These are phyloP conservation scores for Boletus semigastroideus DNA, from an alignment of 1,284 basidiomycete genomes.

Conservation along the genomic window DNA sequence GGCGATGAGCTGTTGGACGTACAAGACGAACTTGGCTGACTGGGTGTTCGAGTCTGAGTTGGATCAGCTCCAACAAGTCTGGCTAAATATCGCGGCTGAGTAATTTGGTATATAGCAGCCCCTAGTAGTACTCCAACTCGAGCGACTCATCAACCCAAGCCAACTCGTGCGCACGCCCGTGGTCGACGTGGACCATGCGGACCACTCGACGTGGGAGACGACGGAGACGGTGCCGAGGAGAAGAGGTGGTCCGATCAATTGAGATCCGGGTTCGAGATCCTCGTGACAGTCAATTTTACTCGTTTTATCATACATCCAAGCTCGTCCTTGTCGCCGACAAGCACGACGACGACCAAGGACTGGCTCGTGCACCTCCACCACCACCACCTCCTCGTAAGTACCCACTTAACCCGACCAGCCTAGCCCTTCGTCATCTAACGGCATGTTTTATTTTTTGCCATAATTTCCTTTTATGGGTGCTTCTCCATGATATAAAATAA, in stretches of 20 bases:
- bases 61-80: conserved; percentile 7
- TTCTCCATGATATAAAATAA: conserved; percentile 19
- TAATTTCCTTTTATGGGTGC: conserved; percentile 27
- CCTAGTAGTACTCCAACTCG: not conserved
- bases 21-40: not conserved
- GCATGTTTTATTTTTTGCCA: conserved; percentile 16
- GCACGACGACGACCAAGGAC: no score
- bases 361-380: no score
- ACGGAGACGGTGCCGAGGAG: conserved; percentile 28
- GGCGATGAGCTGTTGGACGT: conserved; percentile 1
- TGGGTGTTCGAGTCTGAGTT: conserved; percentile 25
- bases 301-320: not conserved
- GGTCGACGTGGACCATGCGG: not conserved
- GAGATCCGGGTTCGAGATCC: conserved; percentile 34
- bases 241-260: conserved; percentile 24
- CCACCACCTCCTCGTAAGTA: no score
- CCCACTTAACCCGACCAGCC: not conserved
- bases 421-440: conserved; percentile 13
- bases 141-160: not conserved
- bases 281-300: not conserved
- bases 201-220: conserved; percentile 5
- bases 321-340: no score
- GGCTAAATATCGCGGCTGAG: conserved; percentile 34
- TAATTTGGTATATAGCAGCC: conserved; percentile 19
- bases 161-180: not conserved